Base-by-base conservation (phyloP, 805 yeast species). In the Lachancea kluyveri region DNA sequence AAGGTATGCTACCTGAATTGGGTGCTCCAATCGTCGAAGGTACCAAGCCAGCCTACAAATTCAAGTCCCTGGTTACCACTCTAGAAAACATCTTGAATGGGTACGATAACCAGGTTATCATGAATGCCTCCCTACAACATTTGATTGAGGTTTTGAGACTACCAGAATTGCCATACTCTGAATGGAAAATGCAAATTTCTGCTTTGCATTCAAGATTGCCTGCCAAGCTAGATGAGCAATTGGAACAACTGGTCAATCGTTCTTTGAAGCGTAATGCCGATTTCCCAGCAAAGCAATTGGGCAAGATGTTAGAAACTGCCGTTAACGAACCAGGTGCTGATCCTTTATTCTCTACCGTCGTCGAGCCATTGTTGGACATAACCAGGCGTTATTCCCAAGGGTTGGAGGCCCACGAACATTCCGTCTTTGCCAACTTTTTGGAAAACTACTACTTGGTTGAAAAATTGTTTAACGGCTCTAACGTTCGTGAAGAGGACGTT, bases 121-220 rank as follows among this genome's bases (percentile, higher is more conserved):
- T 92, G 94, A 79, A 79, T 47, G 67, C 83, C 10, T 81, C 96
- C 19, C 72, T 92, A 50, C 74, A 77, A 50, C 77, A 70, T 39
- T 67, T 88, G 48, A 71, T 82, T 40, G 78, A 72, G 34, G 78
- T 83, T 10, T 67, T 94, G 62, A 75, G 81, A 54, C 75, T 86
- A 52, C 80, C 78, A 29, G 78, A 80, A 39, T 70, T 92, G 52
- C 99, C 99, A 31, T 92, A 76, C 61, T 81, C 94, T 21, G 95
- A 87, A 65, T 92, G 98, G 98, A 64, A 61, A 36, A 71, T 75
- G 48, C 82, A 79, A 46, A 75, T 81, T 21, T 85, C 96, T 41
- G 96, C 97, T 14, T 67, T 92, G 50, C 96, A 90, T 59, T 77
- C 94, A 12, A 79, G 98, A 65, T 65, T 92, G 50, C 94, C 96